Percentiles rank a stretch among this genome's conserved stretches.
phyloP scores from a whole-genome alignment of 1,284 basidiomycete species.

The Cystobasidium sp. region DNA sequence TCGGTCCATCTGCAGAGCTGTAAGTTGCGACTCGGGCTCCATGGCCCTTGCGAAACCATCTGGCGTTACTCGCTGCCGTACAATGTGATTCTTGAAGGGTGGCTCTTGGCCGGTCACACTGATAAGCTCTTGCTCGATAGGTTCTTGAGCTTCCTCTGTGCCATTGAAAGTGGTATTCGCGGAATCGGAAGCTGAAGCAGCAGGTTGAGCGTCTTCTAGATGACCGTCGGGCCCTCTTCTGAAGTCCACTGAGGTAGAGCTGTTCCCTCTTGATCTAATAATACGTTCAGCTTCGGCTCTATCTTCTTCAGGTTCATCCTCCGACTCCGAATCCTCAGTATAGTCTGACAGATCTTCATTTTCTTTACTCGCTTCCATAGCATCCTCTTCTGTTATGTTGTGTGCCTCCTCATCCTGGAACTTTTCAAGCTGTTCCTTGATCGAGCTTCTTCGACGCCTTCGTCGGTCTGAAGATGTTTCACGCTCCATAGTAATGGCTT shows the following conservation, averaged over 20 bases:
- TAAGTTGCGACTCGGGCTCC: slow-evolving; percentile 70
- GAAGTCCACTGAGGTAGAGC: slow-evolving; percentile 39
- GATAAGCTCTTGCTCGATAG: slow-evolving; percentile 46
- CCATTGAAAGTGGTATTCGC: neutral
- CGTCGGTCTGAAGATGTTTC: slow-evolving; percentile 1
- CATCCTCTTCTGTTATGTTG: slow-evolving; percentile 8
- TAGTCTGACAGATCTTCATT: slow-evolving; percentile 12
- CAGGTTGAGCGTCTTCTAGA: neutral
- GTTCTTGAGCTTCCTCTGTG: neutral
- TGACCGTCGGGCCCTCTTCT: slow-evolving; percentile 29
- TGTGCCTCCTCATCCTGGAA: neutral
- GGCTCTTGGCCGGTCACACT: slow-evolving; percentile 55
- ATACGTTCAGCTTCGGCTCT: slow-evolving; percentile 47
- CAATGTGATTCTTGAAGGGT: slow-evolving; percentile 61
- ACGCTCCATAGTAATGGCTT: neutral
- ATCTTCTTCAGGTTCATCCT: slow-evolving; percentile 41
- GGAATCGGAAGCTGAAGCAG: neutral
- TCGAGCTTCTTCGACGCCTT: slow-evolving; percentile 3
- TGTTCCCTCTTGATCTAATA: slow-evolving; percentile 37
- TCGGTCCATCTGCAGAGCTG: slow-evolving; percentile 67
- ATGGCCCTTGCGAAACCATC: slow-evolving; percentile 76
- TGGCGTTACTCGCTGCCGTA: slow-evolving; percentile 84
- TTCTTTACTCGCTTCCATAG: neutral
- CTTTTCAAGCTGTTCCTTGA: slow-evolving; percentile 3
- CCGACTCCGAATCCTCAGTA: slow-evolving; percentile 30